Base-by-base conservation (phyloP, 257 asterid species). In the Solanum paucissectum region DNA sequence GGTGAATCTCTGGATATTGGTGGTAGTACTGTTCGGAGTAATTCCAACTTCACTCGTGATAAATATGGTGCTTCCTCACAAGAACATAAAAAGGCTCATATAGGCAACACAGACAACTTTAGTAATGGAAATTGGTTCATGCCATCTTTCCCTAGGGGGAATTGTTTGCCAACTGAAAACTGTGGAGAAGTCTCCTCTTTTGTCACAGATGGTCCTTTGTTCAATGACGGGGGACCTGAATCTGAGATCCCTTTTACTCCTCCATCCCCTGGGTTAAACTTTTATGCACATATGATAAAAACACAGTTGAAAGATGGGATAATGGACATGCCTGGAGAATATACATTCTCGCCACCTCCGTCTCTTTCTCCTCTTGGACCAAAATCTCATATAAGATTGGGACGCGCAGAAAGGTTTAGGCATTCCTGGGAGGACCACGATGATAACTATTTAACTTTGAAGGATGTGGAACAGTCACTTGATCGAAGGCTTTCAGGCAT, bases 351-450 rank as follows among this genome's bases (percentile, higher is more conserved):
- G 9, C 87, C 98, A 5, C 93, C 95, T 10, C 83, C 91, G 27
- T 93, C 95, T 83, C 89, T 91, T 33, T 96, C 99, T 89, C 99
- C 99, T 87, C 99, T 96, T 49, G 99, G 99, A 27, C 96, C 98
- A 33, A 94, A 93, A 71, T 90, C 87, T 86, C 90, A 89, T 86
- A 90, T 92, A 86, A 91, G 93, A 88, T 83, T 84, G 87, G 87
- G 91, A 87, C 88, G 73, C 60, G 83, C 86, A 36, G 91, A 74
- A 88, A 87, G 52, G 81, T 89, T 84, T 62, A 71, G 88, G 85
- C 90, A 89, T 89, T 73, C 81, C 32, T 88, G 86, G 86, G 86
- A 90, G 86, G 98, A 93, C 87, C 82, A 86, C 64, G 91, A 92
- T 36, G 93, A 92, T 83, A 89, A 89, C 27, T 90, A 87, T 90